Percentiles rank a stretch among this genome's conserved stretches.
phyloP scores from a whole-genome alignment of 1,284 basidiomycete species.

The Malassezia furfur region DNA sequence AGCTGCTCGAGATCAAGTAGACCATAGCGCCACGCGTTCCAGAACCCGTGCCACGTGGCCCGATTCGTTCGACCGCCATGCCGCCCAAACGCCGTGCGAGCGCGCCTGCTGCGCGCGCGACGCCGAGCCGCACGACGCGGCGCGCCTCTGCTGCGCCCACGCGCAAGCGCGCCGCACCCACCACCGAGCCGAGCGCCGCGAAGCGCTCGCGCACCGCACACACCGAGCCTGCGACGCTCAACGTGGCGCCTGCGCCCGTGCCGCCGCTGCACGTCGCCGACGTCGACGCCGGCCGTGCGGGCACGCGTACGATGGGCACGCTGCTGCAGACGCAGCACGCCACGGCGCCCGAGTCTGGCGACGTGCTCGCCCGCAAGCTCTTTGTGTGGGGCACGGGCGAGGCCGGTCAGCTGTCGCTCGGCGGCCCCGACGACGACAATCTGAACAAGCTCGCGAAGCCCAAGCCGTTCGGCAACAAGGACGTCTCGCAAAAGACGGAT shows the following conservation, averaged over 20 bases:
- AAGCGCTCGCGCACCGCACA: constrained; percentile 5
- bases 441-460: constrained; percentile 42
- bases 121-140: background rate
- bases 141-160: background rate
- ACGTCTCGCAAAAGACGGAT: constrained; percentile 29
- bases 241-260: constrained; percentile 7
- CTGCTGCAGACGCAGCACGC: constrained; percentile 1
- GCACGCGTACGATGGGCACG: constrained; percentile 5
- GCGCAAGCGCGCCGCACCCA: constrained; percentile 25
- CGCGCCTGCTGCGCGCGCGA: background rate
- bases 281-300: background rate
- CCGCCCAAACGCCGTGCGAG: constrained; percentile 12
- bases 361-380: constrained; percentile 34
- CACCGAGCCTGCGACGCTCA: constrained; percentile 7
- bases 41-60: background rate
- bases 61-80: constrained; percentile 1
- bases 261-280: constrained; percentile 6
- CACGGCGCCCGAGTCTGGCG: constrained; percentile 14
- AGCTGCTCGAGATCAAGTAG: constrained; percentile 53
- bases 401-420: constrained; percentile 43
- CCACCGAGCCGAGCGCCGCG: constrained; percentile 17
- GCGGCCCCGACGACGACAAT: constrained; percentile 39
- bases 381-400: constrained; percentile 47
- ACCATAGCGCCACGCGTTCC: background rate
- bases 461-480: constrained; percentile 34